A percentile compares a stretch with the other conserved stretches of the same genome.
These are phyloP conservation scores for Xylaria venustula DNA, from an alignment of 495 filamentous ascomycete genomes.

Conservation along the genomic window DNA sequence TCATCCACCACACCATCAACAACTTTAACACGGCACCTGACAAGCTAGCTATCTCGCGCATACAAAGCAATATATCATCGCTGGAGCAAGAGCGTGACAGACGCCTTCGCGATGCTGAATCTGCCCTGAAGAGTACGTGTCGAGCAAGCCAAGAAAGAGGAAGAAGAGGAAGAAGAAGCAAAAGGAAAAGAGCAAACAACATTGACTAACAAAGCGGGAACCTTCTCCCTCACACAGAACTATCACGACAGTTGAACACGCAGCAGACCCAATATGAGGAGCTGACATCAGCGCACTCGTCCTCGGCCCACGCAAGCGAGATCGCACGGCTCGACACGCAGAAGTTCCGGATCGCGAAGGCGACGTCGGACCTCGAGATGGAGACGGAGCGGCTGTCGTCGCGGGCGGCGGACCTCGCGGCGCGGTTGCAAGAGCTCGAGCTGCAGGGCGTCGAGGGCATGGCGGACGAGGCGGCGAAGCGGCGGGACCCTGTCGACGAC, in stretches of 20 bases:
- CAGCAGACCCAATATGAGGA: slow-evolving; percentile 69
- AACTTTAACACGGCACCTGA: slow-evolving; percentile 95
- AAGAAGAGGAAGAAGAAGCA: background rate
- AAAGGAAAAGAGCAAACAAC: background rate
- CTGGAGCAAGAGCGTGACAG: slow-evolving; percentile 76
- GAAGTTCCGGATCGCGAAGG: slow-evolving; percentile 92
- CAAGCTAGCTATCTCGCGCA: slow-evolving; percentile 79
- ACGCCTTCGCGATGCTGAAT: slow-evolving; percentile 69
- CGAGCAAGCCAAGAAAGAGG: no score
- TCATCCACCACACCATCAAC: slow-evolving; percentile 83
- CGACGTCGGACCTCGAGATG: slow-evolving; percentile 82
- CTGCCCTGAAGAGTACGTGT: slow-evolving; percentile 59
- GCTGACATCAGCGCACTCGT: slow-evolving; percentile 66
- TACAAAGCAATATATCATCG: slow-evolving; percentile 76
- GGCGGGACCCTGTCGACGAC: slow-evolving; percentile 44
- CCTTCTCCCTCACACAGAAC: slow-evolving; percentile 40
- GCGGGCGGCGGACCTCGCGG: slow-evolving; percentile 74
- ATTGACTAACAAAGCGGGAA: background rate
- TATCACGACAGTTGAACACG: slow-evolving; percentile 69
- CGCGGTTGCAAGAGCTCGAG: slow-evolving; percentile 76
- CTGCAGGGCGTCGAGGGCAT: slow-evolving; percentile 72
- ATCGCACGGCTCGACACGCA: slow-evolving; percentile 86
- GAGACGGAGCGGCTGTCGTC: slow-evolving; percentile 83
- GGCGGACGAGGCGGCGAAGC: slow-evolving; percentile 24
- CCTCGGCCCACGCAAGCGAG: slow-evolving; percentile 71